These are phyloP conservation scores for Nannizzia gypsea DNA, from an alignment of 2,329 filamentous ascomycete species.

Conservation along the genomic window DNA sequence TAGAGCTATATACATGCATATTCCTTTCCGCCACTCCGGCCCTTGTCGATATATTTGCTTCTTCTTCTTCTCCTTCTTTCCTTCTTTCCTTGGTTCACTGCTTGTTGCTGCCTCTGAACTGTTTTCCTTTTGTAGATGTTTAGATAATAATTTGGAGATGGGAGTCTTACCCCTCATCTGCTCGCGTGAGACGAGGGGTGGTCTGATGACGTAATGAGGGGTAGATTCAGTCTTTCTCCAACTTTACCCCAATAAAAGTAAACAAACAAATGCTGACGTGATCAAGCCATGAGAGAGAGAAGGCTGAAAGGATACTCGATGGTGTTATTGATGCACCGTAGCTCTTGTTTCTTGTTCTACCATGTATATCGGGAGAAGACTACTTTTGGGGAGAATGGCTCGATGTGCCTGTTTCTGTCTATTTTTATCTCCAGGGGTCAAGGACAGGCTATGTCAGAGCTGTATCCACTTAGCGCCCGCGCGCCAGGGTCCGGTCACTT, in stretches of 20 bases:
- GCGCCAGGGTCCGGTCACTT: neutral
- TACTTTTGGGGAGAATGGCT: neutral
- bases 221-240: neutral
- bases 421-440: neutral
- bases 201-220: constrained; percentile 1
- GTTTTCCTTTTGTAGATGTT: neutral
- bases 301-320: neutral
- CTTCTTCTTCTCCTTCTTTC: neutral
- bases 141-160: neutral
- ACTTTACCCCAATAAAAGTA: neutral
- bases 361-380: neutral
- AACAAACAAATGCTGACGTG: neutral
- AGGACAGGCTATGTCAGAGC: neutral
- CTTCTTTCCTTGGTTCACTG: no score
- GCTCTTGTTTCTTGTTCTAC: neutral
- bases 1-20: neutral
- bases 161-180: neutral
- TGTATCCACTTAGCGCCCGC: neutral
- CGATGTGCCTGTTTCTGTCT: neutral
- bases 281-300: neutral
- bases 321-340: neutral
- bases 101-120: neutral
- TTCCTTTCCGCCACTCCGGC: neutral
- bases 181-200: neutral
- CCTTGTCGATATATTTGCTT: neutral